These are phyloP conservation scores for Didymella arachidicola DNA, from an alignment of 2,329 filamentous ascomycete species.

Conservation along the genomic window DNA sequence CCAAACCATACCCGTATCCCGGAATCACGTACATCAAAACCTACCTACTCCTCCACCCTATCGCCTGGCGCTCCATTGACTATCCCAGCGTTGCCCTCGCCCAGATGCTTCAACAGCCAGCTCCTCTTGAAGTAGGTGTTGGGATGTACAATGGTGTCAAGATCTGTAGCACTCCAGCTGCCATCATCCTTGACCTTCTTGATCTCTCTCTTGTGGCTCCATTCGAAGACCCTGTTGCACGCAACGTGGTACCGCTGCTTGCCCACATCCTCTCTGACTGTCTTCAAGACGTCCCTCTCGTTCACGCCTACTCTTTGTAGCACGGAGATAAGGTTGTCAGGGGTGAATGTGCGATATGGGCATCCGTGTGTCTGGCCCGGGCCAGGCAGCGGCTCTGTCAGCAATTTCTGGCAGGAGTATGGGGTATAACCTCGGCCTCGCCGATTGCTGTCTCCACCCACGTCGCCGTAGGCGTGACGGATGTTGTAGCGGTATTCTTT, in stretches of 20 bases:
- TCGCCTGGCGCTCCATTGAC: slow-evolving; percentile 32
- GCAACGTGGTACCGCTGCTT: slow-evolving; percentile 92
- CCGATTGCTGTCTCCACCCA: slow-evolving; percentile 89
- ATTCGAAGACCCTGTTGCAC: slow-evolving; percentile 95
- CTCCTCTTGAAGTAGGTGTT: slow-evolving; percentile 98
- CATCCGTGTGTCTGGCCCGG: slow-evolving; percentile 94
- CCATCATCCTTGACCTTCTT: slow-evolving; percentile 60
- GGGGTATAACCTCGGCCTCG: slow-evolving; percentile 88
- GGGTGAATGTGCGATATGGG: slow-evolving; percentile 89
- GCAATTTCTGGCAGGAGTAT: slow-evolving; percentile 92
- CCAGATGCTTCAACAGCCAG: slow-evolving; percentile 84
- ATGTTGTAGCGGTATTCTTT: slow-evolving; percentile 98
- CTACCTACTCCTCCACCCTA: slow-evolving; percentile 46
- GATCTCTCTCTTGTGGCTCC: slow-evolving; percentile 72
- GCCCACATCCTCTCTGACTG: slow-evolving; percentile 86
- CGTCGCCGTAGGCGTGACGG: slow-evolving; percentile 92
- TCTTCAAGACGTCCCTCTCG: slow-evolving; percentile 78
- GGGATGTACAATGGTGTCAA: slow-evolving; percentile 95
- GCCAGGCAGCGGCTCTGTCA: slow-evolving; percentile 86
- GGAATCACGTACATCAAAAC: not conserved
- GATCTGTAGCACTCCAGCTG: slow-evolving; percentile 67
- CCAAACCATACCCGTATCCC: not conserved
- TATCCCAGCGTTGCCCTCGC: slow-evolving; percentile 51
- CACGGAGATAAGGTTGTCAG: slow-evolving; percentile 82
- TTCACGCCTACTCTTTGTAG: slow-evolving; percentile 80